Conservation (phyloP, 2,329 filamentous ascomycete species). For the Paraphaeosphaeria sporulosa region DNA sequence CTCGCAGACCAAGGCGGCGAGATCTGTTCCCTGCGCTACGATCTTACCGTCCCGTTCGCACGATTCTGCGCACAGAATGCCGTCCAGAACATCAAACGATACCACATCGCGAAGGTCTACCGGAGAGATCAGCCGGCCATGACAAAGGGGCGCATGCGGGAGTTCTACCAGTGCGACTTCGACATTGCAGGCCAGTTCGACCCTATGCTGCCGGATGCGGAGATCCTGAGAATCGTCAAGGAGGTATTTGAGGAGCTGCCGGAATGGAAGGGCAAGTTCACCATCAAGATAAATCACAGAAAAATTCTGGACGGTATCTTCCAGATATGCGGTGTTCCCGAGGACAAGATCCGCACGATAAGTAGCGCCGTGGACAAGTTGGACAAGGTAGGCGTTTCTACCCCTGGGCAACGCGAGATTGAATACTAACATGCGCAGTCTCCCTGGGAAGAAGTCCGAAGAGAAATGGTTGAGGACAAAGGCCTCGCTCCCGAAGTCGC, state of each 20-base stretch:
- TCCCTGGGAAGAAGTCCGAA: constrained; percentile 86
- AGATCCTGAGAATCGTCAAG: constrained; percentile 82
- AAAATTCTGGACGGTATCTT: constrained; percentile 95
- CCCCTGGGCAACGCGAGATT: background rate
- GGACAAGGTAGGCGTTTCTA: constrained; percentile 70
- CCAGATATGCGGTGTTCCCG: constrained; percentile 85
- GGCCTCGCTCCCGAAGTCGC: constrained; percentile 78
- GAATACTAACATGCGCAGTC: constrained; percentile 40
- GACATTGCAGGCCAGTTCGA: constrained; percentile 88
- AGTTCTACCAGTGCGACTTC: constrained; percentile 98
- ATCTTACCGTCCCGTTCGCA: constrained; percentile 88
- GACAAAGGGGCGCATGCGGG: constrained; percentile 90
- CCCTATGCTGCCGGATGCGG: constrained; percentile 89
- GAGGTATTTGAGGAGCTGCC: constrained; percentile 82
- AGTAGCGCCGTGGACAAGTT: constrained; percentile 95
- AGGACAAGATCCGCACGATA: constrained; percentile 86
- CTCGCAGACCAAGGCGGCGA: constrained; percentile 88
- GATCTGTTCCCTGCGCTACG: constrained; percentile 83
- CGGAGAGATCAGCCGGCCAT: constrained; percentile 78
- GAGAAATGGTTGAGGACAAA: constrained; percentile 94
- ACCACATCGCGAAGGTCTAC: constrained; percentile 95
- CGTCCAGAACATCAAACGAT: constrained; percentile 86
- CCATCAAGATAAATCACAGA: constrained; percentile 94
- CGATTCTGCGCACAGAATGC: constrained; percentile 93
- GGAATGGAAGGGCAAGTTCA: constrained; percentile 76